Evolutionary conservation across 164 flowering plant genomes (phyloP).

Genomic region (Magnolia changhungtana): DNA sequence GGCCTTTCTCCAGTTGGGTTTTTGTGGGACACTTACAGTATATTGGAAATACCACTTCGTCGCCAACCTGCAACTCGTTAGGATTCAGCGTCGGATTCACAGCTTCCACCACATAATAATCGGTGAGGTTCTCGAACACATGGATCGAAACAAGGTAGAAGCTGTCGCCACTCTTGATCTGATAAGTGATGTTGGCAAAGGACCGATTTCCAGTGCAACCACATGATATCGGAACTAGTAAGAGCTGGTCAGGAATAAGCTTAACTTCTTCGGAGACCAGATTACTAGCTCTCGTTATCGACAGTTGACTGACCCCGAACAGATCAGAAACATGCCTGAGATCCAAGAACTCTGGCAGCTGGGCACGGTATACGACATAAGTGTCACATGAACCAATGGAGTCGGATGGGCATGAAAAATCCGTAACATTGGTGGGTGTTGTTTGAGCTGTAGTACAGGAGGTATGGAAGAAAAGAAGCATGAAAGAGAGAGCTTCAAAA

Average conservation of each 20-base stretch:
- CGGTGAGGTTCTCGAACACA: slow-evolving; percentile 50
- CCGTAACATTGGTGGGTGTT: slow-evolving; percentile 22
- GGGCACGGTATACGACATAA: slow-evolving; percentile 44
- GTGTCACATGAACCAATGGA: slow-evolving; percentile 35
- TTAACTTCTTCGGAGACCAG: slow-evolving; percentile 33
- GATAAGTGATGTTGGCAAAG: slow-evolving; percentile 47
- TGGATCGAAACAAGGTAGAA: slow-evolving; percentile 42
- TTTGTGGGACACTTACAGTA: slow-evolving; percentile 59
- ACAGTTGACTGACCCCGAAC: slow-evolving; percentile 39
- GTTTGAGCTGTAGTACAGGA: slow-evolving; percentile 24
- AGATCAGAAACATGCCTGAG: slow-evolving; percentile 33
- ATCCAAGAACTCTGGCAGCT: slow-evolving; percentile 32
- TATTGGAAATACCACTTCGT: slow-evolving; percentile 44
- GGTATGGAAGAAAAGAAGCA: slow-evolving; percentile 15
- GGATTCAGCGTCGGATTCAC: slow-evolving; percentile 50
- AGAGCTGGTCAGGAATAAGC: slow-evolving; percentile 42
- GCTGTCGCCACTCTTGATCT: slow-evolving; percentile 47
- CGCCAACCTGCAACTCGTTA: slow-evolving; percentile 32
- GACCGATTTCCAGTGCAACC: slow-evolving; percentile 45
- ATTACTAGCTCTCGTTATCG: slow-evolving; percentile 39
- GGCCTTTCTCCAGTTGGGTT: slow-evolving; percentile 23
- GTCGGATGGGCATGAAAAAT: slow-evolving; percentile 39
- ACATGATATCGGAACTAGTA: slow-evolving; percentile 54
- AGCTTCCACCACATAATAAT: slow-evolving; percentile 37
- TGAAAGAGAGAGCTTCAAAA: slow-evolving; percentile 16